phyloP scores from a whole-genome alignment of 441 rosid genomes.

The Corymbia citriodora region DNA sequence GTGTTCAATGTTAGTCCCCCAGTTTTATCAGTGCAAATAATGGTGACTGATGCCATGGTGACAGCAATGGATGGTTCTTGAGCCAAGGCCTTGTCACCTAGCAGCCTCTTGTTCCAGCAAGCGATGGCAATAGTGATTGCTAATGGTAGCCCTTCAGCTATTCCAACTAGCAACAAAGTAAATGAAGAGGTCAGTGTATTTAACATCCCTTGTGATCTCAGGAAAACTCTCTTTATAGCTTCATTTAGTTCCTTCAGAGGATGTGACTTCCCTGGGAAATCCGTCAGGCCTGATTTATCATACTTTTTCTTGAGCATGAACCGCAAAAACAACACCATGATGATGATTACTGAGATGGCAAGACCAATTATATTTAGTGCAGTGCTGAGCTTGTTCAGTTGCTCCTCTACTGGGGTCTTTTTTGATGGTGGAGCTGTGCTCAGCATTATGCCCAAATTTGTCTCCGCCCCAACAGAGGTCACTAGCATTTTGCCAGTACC shows the following conservation, averaged over 20 bases:
- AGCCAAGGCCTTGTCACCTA: background rate
- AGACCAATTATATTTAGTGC: background rate
- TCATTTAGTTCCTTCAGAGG: background rate
- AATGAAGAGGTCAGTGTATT: background rate
- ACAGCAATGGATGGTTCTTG: background rate
- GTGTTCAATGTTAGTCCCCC: background rate
- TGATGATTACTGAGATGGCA: background rate
- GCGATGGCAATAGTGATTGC: background rate
- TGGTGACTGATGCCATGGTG: slow-evolving; percentile 3
- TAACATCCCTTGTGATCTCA: background rate
- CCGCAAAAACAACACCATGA: background rate
- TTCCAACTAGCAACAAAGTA: background rate
- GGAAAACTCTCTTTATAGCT: background rate
- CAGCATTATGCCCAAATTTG: background rate
- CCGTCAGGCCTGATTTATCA: background rate
- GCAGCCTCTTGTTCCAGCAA: slow-evolving; percentile 6
- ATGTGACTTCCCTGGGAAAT: background rate
- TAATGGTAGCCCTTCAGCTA: slow-evolving; percentile 3
- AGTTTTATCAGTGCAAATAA: background rate
- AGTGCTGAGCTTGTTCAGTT: background rate
- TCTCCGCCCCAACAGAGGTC: background rate
- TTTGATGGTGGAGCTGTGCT: background rate
- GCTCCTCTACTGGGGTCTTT: background rate
- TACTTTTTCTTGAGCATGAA: background rate
- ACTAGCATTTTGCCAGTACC: slow-evolving; percentile 3